phyloP scores from a whole-genome alignment of 148 eudicot species.

The Camellia granthamiana region DNA sequence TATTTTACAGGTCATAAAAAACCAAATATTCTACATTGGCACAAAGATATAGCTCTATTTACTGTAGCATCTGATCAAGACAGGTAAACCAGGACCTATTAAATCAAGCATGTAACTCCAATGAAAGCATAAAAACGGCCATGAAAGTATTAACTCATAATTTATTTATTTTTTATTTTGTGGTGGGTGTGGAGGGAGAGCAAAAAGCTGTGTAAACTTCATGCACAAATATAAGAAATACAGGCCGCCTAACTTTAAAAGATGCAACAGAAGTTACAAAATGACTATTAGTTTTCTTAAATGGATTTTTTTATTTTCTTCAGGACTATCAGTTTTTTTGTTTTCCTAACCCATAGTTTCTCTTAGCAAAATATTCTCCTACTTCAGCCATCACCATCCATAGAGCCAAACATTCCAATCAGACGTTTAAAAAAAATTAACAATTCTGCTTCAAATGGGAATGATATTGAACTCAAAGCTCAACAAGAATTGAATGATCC shows the following conservation, averaged over 20 bases:
- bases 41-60: background rate
- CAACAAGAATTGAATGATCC: background rate
- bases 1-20: background rate
- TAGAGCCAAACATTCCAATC: background rate
- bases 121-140: background rate
- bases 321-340: too few relatives aligned
- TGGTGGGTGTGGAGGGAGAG: background rate
- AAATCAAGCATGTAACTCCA: background rate
- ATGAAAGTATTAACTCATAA: background rate
- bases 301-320: background rate
- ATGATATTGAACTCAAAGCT: conserved; percentile 7
- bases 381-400: background rate
- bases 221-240: background rate
- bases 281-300: background rate
- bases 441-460: background rate
- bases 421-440: background rate
- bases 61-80: background rate
- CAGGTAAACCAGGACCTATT: background rate
- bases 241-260: background rate
- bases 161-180: background rate
- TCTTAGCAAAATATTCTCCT: background rate
- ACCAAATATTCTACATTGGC: background rate
- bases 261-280: background rate
- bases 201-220: too few relatives aligned
- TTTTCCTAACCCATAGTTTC: background rate